Conservation (phyloP, 1,284 basidiomycete species). For the Lentinus polychrous region DNA sequence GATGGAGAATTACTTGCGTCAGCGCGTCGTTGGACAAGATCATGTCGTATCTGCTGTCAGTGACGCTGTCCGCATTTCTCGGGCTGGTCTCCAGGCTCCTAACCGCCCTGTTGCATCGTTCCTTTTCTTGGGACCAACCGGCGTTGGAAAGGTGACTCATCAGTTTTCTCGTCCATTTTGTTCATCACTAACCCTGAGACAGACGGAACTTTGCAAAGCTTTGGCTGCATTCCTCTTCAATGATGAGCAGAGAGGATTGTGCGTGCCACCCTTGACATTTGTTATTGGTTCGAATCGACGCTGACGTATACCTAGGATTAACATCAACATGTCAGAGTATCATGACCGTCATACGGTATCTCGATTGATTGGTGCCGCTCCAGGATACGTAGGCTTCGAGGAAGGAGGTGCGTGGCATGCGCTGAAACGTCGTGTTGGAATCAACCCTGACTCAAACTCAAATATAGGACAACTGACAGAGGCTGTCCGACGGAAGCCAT, state of each 20-base stretch:
- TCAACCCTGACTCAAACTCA: background rate
- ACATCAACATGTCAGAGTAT: conserved; percentile 92
- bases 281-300: background rate
- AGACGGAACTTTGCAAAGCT: conserved; percentile 87
- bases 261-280: conserved; percentile 21
- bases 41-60: conserved; percentile 76
- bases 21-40: conserved; percentile 85
- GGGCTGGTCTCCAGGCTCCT: conserved; percentile 83
- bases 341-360: conserved; percentile 90
- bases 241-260: conserved; percentile 81
- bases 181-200: background rate
- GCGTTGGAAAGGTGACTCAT: conserved; percentile 63
- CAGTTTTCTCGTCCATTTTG: background rate
- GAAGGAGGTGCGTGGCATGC: conserved; percentile 56
- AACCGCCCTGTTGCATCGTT: conserved; percentile 88
- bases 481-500: conserved; percentile 78
- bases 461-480: conserved; percentile 75
- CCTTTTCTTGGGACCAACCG: conserved; percentile 87
- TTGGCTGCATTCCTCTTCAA: conserved; percentile 84
- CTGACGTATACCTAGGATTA: conserved; percentile 45
- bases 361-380: conserved; percentile 84
- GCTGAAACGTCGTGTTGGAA: background rate
- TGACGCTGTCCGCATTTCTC: conserved; percentile 85
- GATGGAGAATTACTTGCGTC: conserved; percentile 79
- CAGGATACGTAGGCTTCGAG: conserved; percentile 92